phyloP scores from a whole-genome alignment of 2,329 filamentous ascomycete species.

The Thermothelomyces thermophilus region DNA sequence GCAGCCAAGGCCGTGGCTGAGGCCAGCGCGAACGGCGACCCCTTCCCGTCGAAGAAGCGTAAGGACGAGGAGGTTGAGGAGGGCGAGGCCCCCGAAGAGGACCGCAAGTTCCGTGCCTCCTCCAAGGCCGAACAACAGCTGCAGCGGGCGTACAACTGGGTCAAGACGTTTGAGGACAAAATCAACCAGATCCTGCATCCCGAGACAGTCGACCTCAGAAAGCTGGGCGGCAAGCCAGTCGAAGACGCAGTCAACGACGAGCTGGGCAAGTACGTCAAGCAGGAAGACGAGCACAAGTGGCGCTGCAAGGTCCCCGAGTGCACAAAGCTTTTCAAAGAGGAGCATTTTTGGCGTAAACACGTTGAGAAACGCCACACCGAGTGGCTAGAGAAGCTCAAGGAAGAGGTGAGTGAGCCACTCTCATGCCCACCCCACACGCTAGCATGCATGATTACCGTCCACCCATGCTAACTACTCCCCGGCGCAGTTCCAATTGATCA shows the following conservation, averaged over 20 bases:
- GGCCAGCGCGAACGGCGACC: conserved; percentile 74
- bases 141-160: conserved; percentile 95
- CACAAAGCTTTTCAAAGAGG: conserved; percentile 93
- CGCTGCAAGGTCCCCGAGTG: conserved; percentile 95
- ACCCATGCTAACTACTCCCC: conserved; percentile 3
- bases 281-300: conserved; percentile 96
- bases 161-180: conserved; percentile 97
- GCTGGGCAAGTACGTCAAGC: conserved; percentile 80
- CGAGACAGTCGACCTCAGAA: conserved; percentile 76
- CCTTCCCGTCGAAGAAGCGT: conserved; percentile 78
- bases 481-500: conserved; percentile 74
- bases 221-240: conserved; percentile 79
- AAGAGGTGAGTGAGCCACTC: conserved; percentile 60
- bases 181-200: conserved; percentile 88
- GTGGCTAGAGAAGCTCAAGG: conserved; percentile 72
- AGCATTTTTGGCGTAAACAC: conserved; percentile 96
- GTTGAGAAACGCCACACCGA: conserved; percentile 92
- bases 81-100: conserved; percentile 56
- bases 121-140: conserved; percentile 85
- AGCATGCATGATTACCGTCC: background rate
- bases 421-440: background rate
- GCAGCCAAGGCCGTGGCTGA: conserved; percentile 77
- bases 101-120: conserved; percentile 66
- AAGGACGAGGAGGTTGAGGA: conserved; percentile 59
- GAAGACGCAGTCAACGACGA: conserved; percentile 87